Evolutionary conservation across 2,329 filamentous ascomycete species (phyloP), one percentile per base, ranked within the genome.

Genomic region (Cytospora mali): DNA sequence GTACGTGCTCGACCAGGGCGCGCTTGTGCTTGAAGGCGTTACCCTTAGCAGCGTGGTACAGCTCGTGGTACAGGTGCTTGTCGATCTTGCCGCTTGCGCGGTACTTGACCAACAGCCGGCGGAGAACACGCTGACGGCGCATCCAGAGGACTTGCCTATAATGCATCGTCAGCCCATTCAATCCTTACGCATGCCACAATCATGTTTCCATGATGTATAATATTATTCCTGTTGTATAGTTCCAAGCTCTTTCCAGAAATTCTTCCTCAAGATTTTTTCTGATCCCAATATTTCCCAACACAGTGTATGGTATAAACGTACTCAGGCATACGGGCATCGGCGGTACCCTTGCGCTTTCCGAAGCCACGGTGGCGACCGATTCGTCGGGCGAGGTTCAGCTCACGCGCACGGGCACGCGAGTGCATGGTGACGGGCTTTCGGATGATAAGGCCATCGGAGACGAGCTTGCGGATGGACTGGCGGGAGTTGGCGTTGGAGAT

Each of bases 21-120:
- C 95, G 91, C 93, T 98, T 99, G 92, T 99, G 95, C 93, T 99
- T 99, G 91, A 99, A 99, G 81, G 95, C 94, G 90, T 99, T 99
- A 96, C 95, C 96, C 93, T 99, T 99, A 90, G 91, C 95, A 80
- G 96, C 86, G 84, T 97, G 95, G 89, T 99, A 99, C 73, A 99
- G 92, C 86, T 98, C 93, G 89, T 99, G 95, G 89, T 99, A 99
- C 68, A 99, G 93, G 88, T 99, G 95, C 90, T 99, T 99, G 87
- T 99, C 95, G 81, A 99, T 99, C 91, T 99, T 99, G 83, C 96
- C 96, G 77, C 91, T 91, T 81, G 94, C 94, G 83, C 95, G 95
- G 88, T 99, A 99, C 88, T 98, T 98, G 87, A 97, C 95, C 74
- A 99, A 87, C 68, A 99, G 91, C 80, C 95, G 95, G 80, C 95